A percentile compares a stretch with the other conserved stretches of the same genome.
Conservation (phyloP, 1,284 basidiomycete species). For the Mycosarcoma maydis region DNA sequence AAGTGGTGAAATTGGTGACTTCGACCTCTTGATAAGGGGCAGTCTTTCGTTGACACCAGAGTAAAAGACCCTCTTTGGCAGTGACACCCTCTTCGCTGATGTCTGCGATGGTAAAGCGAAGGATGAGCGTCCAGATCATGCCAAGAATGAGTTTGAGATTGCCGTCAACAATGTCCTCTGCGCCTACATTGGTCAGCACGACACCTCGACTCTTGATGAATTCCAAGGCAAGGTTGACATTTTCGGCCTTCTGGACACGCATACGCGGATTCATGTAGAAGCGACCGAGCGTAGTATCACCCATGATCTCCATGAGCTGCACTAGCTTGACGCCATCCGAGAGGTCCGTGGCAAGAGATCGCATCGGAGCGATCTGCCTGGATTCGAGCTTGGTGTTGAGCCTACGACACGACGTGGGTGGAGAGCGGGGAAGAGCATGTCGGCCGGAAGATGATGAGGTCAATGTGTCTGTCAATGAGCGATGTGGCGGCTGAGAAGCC, state of each 20-base stretch:
- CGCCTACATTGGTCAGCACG: constrained; percentile 95
- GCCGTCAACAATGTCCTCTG: constrained; percentile 97
- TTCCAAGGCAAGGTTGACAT: constrained; percentile 93
- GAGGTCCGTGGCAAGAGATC: constrained; percentile 86
- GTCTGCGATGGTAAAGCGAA: constrained; percentile 89
- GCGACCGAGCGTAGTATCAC: constrained; percentile 84
- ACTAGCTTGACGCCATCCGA: constrained; percentile 94
- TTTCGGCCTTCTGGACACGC: constrained; percentile 96
- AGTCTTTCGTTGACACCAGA: constrained; percentile 98
- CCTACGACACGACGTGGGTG: constrained; percentile 70
- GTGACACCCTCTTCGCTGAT: constrained; percentile 98
- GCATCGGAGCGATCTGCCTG: constrained; percentile 87
- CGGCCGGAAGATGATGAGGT: background rate
- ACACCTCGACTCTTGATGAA: constrained; percentile 95
- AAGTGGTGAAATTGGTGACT: constrained; percentile 89
- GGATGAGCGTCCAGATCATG: constrained; percentile 98
- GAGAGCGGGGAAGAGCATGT: background rate
- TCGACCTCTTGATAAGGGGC: constrained; percentile 88
- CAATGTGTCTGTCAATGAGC: too few relatives aligned
- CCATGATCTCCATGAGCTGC: constrained; percentile 71
- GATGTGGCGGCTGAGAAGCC: too few relatives aligned
- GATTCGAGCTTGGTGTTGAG: constrained; percentile 92
- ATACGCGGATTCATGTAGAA: constrained; percentile 90
- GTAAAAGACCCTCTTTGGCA: constrained; percentile 88
- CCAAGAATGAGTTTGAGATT: constrained; percentile 96